Evolutionary conservation across 177 flowering plant species (phyloP), one percentile per base, ranked within the genome.

Genomic region (Vitis hybrid): DNA sequence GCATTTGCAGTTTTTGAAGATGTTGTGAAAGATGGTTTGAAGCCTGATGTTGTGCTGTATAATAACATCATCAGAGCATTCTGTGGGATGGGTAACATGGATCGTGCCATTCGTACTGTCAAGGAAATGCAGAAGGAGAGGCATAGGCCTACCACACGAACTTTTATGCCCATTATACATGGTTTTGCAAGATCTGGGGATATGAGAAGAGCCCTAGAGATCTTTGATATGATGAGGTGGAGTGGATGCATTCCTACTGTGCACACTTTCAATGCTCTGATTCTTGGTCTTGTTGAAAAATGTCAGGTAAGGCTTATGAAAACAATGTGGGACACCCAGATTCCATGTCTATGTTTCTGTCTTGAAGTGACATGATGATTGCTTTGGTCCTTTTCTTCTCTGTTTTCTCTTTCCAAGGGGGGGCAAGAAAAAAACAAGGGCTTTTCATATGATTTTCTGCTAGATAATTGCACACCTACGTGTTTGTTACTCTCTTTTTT

Each of bases 161-260:
- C 99, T 73, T 96, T 90, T 78, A 78, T 89, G 85, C 99, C 99
- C 22, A 93, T 96, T 19, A 90, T 96, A 72, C 91, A 87, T 79
- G 86, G 84, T 51, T 92, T 87, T 85, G 98, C 97, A 50, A 89
- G 85, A 75, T 77, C 84, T 72, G 98, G 99, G 70, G 92, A 93
- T 4, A 80, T 81, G 81, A 80, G 79, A 74, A 90, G 85, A 77
- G 93, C 97, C 18, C 78, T 88, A 15, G 94, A 93, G 33, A 71
- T 88, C 74, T 91, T 93, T 53, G 78, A 89, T 83, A 84, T 92
- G 91, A 96, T 96, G 99, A 86, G 97, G 74, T 79, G 76, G 74
- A 79, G 85, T 79, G 99, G 99, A 29, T 93, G 99, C 82, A 84
- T 89, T 76, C 99, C 99, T n/a, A 93, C 89, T 53, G 98, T 93